Percentiles rank a stretch among this genome's conserved stretches.
Conservation (phyloP, 768 basidiomycete genomes). For the Boletus barrowsii region DNA sequence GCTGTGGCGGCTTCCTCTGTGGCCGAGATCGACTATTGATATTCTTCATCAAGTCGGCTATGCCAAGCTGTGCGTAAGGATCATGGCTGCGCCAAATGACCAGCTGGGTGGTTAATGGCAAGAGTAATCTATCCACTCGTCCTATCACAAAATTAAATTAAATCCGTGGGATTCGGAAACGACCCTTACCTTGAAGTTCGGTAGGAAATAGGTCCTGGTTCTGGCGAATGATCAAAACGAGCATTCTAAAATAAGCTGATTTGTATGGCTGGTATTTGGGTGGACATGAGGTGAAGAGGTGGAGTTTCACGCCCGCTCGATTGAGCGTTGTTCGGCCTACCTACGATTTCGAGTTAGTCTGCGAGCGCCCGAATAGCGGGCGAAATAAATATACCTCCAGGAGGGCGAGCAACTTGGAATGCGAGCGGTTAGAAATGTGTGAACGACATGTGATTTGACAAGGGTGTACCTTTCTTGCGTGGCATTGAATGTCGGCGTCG, state of each 20-base stretch:
- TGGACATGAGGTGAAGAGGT: conserved; percentile 47
- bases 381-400: conserved; percentile 44
- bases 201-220: conserved; percentile 27
- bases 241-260: conserved; percentile 46
- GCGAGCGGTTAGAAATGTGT: conserved; percentile 3
- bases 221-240: conserved; percentile 38
- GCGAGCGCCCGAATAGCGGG: background rate
- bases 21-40: conserved; percentile 12
- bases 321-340: conserved; percentile 47
- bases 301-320: conserved; percentile 39
- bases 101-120: conserved; percentile 32
- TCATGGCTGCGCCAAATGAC: conserved; percentile 29
- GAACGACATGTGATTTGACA: background rate
- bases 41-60: conserved; percentile 30
- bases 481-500: conserved; percentile 19
- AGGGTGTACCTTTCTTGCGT: conserved; percentile 28
- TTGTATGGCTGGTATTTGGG: conserved; percentile 40
- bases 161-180: background rate
- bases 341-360: conserved; percentile 26
- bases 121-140: conserved; percentile 32
- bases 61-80: conserved; percentile 33
- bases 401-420: conserved; percentile 44
- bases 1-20: conserved; percentile 17
- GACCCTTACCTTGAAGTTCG: conserved; percentile 27
- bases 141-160: conserved; percentile 16